Conservation (phyloP, 2,329 filamentous ascomycete species). For the Penicillium occitanis region DNA sequence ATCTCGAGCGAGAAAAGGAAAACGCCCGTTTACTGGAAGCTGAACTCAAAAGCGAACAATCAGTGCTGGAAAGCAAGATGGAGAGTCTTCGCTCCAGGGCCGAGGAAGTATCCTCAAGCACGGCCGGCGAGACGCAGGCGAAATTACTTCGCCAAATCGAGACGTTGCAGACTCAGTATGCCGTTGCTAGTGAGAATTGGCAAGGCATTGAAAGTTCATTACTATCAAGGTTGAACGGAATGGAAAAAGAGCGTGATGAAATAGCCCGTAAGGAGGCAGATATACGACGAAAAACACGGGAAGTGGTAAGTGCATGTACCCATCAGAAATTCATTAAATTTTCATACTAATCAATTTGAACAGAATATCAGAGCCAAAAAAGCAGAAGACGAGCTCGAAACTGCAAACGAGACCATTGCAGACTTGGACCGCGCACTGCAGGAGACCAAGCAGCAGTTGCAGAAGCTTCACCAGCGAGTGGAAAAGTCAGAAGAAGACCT, state of each 20-base stretch:
- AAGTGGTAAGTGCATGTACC: conserved; percentile 60
- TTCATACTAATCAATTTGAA: conserved; percentile 25
- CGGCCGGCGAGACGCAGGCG: conserved; percentile 77
- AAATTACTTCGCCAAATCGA: conserved; percentile 93
- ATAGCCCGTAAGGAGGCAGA: conserved; percentile 79
- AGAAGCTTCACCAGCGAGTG: conserved; percentile 44
- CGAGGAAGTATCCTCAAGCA: conserved; percentile 84
- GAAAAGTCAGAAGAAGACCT: conserved; percentile 61
- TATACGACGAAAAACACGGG: conserved; percentile 82
- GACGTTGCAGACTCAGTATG: conserved; percentile 91
- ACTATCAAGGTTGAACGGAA: conserved; percentile 68
- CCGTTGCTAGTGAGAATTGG: conserved; percentile 94
- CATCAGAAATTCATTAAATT: background rate
- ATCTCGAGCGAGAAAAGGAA: conserved; percentile 70
- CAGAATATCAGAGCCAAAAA: conserved; percentile 66
- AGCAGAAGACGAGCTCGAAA: conserved; percentile 79
- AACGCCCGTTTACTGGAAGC: conserved; percentile 66
- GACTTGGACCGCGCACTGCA: conserved; percentile 59
- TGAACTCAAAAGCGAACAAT: conserved; percentile 76
- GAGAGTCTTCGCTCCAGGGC: conserved; percentile 81
- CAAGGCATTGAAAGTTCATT: conserved; percentile 90
- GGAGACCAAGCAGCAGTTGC: conserved; percentile 61
- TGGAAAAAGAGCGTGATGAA: conserved; percentile 93
- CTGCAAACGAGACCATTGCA: conserved; percentile 50
- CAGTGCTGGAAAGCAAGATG: conserved; percentile 79